Evolutionary conservation across 2,329 filamentous ascomycete genomes (phyloP), one percentile per base, ranked within the genome.

Genomic region (Aspergillus thermomutatus): DNA sequence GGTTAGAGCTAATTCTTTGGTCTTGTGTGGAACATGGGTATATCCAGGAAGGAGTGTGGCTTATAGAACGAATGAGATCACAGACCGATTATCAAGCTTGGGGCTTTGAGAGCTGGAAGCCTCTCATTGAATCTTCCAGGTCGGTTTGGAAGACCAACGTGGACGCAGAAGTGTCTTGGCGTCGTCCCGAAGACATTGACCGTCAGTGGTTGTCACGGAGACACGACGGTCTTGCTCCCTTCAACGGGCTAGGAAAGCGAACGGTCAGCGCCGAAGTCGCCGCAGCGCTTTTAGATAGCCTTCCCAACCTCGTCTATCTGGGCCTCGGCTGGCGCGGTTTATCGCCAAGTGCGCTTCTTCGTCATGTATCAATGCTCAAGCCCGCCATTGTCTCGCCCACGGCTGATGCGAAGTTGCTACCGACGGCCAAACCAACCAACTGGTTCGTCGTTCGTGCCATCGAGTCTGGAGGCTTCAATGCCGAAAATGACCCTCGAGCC

Each of bases 231-330:
- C 54, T 50, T 17, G 43, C 63, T 6, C 62, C 71, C 2, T 76
- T 78, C 57, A 66, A 72, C 28, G 75, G 77, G n/a, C 71, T 79
- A 34, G 76, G 73, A 2, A 58, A 60, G 45, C 70, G 75, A 50
- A 85, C 81, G 0, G 79, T 87, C 63, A 86, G 83, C 64, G 75
- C 76, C 45, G 85, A 87, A 68, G 78, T 87, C 10, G 77, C 86
- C 26, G 73, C 79, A 52, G 80, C 82, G 5, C 77, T 85, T 43
- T 71, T 84, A 28, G 81, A 84, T 62, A 80, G 78, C 17, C 66
- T 85, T 14, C 65, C 80, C 43, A 82, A 79, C 57, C 64, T 68
- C 11, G 66, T 80, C 45, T 76, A 75, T 53, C 62, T 78, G 23
- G 79, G 78, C 47, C 31, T 75, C 63, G 59, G 65, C 60, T 53